Base-by-base conservation (phyloP, 345 rosid species). In the Mangifera indica region DNA sequence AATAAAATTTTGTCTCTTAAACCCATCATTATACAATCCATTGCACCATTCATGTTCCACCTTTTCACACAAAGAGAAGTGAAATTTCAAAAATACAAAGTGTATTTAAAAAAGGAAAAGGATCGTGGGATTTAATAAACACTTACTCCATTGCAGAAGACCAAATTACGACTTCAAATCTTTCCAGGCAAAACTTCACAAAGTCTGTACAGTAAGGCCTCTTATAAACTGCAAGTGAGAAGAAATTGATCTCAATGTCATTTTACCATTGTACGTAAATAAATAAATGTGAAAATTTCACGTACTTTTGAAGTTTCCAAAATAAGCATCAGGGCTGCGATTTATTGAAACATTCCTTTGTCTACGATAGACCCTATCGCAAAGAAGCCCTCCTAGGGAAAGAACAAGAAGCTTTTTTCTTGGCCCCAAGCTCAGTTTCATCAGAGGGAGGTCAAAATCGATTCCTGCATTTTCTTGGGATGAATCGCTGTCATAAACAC, bases 121-220 rank as follows among this genome's bases (percentile, higher is more conserved):
- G 32, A 8, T 7, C 7, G 1, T n/a, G 5, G 11, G 3, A 1
- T 25, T 9, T 48, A 6, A 2, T 40, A 52, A n/a, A n/a, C 1
- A 52, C 63, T 65, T 2, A 52, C 83, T 71, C 75, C 66, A 42
- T 74, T 29, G 82, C 81, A 20, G 82, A 73, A 0, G 89, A 87
- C 89, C 89, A 84, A 12, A 85, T 72, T 61, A 82, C 87, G 12
- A 85, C 85, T 82, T 85, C 77, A 34, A 84, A 85, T 61, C 78
- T 76, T 42, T 84, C 81, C 18, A 85, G 76, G 55, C 87, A 80
- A 12, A 87, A 84, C 60, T 72, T 72, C 29, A 87, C 22, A 10
- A 85, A 85, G 0, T 79, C 85, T 12, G 75, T 79, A 21, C 78
- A 76, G 70, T 77, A 74, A 29, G 89, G 85, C 68, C 87, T 79